Evolutionary conservation across 192 early-diverging fungal species (phyloP), one percentile per base, ranked within the genome.

Genomic region (Spizellomyces sp.): DNA sequence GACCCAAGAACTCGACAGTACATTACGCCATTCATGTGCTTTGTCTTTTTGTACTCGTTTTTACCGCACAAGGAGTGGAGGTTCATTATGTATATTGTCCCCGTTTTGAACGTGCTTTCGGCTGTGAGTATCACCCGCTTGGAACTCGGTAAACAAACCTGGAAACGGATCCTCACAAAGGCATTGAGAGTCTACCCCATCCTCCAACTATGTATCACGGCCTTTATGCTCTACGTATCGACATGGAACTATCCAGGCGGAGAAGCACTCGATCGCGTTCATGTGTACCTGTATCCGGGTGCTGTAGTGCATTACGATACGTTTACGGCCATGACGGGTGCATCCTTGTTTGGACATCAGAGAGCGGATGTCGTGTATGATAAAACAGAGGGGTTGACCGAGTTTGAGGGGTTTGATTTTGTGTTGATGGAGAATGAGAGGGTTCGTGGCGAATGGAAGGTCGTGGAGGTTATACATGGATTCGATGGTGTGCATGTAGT

Each of bases 61-160:
- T 81, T 94, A 46, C 84, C 86, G 10, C 96, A 98, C 78, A 99
- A 99, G 76, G 96, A 99, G 72, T 96, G 94, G 93, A 82, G 96
- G 12, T 99, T 99, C 75, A 86, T 99, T 1, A 75, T 96, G 4
- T 94, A 95, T 27, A 83, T 86, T 12, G 81, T 99, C 10, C 95
- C 95, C 54, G 52, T 44, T 42, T 8, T 78, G 74, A 45, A 10
- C 45, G 54, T n/a, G 22, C 45, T 59, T 6, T 48, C 36, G 45
- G 21, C 48, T 9, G 45, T 42, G 9, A 6, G 10, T 21, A 21
- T n/a, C 8, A 22, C 41, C 8, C 17, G n/a, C 10, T 36, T 58
- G 14, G 15, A 56, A 9, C 50, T 52, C 48, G 44, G 21, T 15
- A 7, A 58, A 10, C 9, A 7, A 10, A 14, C 63, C 27, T 45